Percentiles rank a stretch among this genome's conserved stretches.
Evolutionary conservation across 345 rosid genomes (phyloP).

Genomic region (Heritiera littoralis): DNA sequence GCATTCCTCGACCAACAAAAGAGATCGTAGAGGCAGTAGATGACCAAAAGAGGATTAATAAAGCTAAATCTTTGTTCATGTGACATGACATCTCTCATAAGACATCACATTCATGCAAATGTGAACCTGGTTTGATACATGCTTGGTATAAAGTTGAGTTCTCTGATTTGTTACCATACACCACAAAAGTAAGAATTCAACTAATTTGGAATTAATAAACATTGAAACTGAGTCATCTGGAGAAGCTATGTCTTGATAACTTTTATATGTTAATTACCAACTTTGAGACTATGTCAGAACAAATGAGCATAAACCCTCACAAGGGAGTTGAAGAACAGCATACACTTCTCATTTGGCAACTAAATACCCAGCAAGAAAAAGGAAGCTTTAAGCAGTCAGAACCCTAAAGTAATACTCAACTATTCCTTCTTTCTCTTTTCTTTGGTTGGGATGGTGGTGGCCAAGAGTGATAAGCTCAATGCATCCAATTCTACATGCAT

Average conservation of each 20-base stretch:
- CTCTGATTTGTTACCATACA: not conserved
- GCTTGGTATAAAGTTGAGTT: not conserved
- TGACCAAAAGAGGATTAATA: not conserved
- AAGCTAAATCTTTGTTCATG: not conserved
- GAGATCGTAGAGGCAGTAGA: not conserved
- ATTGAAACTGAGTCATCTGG: not conserved
- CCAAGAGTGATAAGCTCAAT: not conserved
- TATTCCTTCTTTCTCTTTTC: not conserved
- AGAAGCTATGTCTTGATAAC: not conserved
- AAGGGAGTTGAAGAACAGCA: not conserved
- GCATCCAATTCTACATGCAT: not conserved
- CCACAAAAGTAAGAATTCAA: not conserved
- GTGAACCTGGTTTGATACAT: not conserved
- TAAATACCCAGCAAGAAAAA: not conserved
- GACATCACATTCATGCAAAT: not conserved
- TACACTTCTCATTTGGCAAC: not conserved
- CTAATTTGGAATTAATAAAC: not conserved
- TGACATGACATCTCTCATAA: not conserved
- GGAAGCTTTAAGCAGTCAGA: not conserved
- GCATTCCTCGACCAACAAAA: not conserved
- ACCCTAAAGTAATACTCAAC: not conserved
- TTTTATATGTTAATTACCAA: not conserved
- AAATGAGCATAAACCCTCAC: not conserved
- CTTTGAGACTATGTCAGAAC: slow-evolving; percentile 1
- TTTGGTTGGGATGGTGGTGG: not conserved